Evolutionary conservation across 1,284 basidiomycete species (phyloP), one percentile per base, ranked within the genome.

Genomic region (Trichosporon coremiiforme): DNA sequence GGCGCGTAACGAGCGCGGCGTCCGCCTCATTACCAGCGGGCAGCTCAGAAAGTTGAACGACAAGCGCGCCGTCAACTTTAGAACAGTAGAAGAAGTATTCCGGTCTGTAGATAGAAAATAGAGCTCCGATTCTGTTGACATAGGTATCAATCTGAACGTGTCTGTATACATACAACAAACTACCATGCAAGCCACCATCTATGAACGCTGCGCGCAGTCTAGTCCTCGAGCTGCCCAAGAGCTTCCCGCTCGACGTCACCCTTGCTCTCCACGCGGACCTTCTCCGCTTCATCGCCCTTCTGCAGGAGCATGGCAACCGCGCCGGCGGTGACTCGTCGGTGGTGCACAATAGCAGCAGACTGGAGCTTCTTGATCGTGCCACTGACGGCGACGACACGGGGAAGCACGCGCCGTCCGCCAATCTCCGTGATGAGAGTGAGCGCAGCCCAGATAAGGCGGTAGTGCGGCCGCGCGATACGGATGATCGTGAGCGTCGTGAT

Each of bases 321-420:
- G 75, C 66, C 69, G 25, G 66, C 64, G 1, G 77, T 76, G 15
- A 80, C 72, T 12, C 71, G 66, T 2, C 82, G 74, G 71, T 83
- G 80, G 71, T 82, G 78, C 17, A 72, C 75, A 50, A 81, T 78
- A 4, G 79, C 81, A 0, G 74, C 68, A 33, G 78, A 76, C 69
- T 81, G 78, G n/a, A 79, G 70, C 67, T 82, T 83, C 68, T 78
- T 78, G 71, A 83, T 79, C 2, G 82, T 83, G 0, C 82, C 82
- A 64, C 78, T 78, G 12, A 83, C 76, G 9, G 75, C 80, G 0
- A 83, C 47, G 17, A 83, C 80, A 7, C 82, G 69, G 9, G 81
- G 81, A 31, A 81, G 64, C 12, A 82, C 74, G 6, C 68, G 62
- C 20, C 47, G 41, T 17, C 67, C 67, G 7, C 71, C 72, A 36